phyloP scores from a whole-genome alignment of 768 basidiomycete species.

The Tricholoma sp. region DNA sequence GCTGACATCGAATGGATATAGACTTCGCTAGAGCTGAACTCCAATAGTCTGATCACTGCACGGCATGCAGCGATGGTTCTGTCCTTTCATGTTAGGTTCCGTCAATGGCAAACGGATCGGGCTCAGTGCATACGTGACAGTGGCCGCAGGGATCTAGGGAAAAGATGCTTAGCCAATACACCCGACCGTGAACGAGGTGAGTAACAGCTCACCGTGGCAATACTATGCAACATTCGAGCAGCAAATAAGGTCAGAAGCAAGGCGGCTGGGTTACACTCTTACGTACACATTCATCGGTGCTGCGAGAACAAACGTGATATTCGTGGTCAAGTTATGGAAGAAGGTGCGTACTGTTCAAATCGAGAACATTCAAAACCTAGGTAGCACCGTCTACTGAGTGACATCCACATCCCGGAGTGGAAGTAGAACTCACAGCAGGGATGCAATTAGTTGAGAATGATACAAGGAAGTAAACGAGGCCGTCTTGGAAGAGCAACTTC shows the following conservation, averaged over 20 bases:
- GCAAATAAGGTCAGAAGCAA: not conserved
- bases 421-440: slow-evolving; percentile 51
- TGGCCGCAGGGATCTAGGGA: slow-evolving; percentile 55
- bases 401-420: not conserved
- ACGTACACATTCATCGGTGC: slow-evolving; percentile 62
- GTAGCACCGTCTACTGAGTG: not conserved
- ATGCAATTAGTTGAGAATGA: slow-evolving; percentile 62
- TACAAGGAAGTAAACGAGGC: slow-evolving; percentile 63
- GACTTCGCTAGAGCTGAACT: slow-evolving; percentile 42
- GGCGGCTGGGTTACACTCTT: not conserved
- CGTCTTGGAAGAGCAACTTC: slow-evolving; percentile 67
- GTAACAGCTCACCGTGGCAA: slow-evolving; percentile 42
- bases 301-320: slow-evolving; percentile 17
- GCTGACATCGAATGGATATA: slow-evolving; percentile 44
- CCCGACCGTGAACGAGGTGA: not conserved
- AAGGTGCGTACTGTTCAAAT: slow-evolving; percentile 49
- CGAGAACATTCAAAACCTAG: slow-evolving; percentile 52
- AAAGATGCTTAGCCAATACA: slow-evolving; percentile 1
- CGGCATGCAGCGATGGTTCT: slow-evolving; percentile 64
- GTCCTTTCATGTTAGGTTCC: slow-evolving; percentile 5
- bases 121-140: slow-evolving; percentile 44
- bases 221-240: slow-evolving; percentile 26
- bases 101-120: not conserved
- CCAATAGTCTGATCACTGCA: slow-evolving; percentile 60
- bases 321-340: slow-evolving; percentile 2